These are phyloP conservation scores for Pyrrhoderma noxium DNA, from an alignment of 1,284 basidiomycete species.

Conservation along the genomic window DNA sequence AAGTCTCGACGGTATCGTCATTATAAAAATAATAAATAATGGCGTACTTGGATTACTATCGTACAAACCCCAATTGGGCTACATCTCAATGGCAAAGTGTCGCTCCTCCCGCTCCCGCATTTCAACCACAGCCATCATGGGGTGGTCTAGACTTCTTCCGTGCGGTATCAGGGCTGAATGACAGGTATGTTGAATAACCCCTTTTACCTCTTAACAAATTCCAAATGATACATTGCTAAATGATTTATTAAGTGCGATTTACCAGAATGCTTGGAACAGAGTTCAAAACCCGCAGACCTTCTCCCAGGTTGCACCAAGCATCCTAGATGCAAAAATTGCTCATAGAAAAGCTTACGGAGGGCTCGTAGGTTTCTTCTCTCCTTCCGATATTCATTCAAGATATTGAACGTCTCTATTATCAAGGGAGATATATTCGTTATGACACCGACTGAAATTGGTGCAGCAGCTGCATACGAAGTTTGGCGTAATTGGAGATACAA, in stretches of 20 bases:
- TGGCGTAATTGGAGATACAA: constrained; percentile 22
- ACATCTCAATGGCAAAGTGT: constrained; percentile 20
- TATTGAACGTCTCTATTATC: not conserved
- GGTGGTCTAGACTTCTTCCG: constrained; percentile 23
- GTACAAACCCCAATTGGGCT: constrained; percentile 20
- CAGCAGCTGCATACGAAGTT: constrained; percentile 23
- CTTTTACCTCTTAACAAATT: not conserved
- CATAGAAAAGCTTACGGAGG: constrained; percentile 25
- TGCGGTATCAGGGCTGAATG: constrained; percentile 17
- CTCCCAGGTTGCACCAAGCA: constrained; percentile 1
- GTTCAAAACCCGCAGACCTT: constrained; percentile 19
- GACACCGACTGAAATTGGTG: constrained; percentile 20
- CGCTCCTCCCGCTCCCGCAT: constrained; percentile 23
- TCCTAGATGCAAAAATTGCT: constrained; percentile 21
- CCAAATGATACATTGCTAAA: not conserved
- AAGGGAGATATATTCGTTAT: constrained; percentile 16
- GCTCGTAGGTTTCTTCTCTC: constrained; percentile 18
- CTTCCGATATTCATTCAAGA: too few species aligned
- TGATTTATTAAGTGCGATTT: constrained; percentile 7
- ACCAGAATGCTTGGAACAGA: constrained; percentile 23
- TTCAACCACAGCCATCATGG: constrained; percentile 25
- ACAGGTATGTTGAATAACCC: constrained; percentile 8
- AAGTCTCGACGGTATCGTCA: too few species aligned
- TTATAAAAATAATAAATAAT: constrained; percentile 7
- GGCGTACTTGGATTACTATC: constrained; percentile 26